phyloP scores from a whole-genome alignment of 495 filamentous ascomycete species.

The Pyrenula massariospora region DNA sequence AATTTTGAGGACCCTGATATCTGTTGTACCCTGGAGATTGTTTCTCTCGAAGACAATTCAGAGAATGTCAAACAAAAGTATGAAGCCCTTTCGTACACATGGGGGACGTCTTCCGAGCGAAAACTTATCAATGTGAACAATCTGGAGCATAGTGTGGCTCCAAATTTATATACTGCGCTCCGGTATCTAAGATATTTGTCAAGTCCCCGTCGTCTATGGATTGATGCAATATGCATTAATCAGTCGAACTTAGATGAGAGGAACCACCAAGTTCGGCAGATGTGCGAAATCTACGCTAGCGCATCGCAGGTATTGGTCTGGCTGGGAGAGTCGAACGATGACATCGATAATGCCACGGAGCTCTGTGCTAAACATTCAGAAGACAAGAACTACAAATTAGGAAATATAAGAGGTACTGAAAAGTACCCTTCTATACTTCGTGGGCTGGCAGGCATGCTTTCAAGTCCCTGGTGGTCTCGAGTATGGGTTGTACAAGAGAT shows the following conservation, averaged over 20 bases:
- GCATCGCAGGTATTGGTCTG: slow-evolving; percentile 14
- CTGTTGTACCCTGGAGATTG: background rate
- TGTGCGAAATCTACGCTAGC: slow-evolving; percentile 16
- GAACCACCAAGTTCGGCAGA: slow-evolving; percentile 16
- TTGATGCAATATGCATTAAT: slow-evolving; percentile 24
- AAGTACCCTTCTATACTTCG: background rate
- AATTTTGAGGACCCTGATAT: background rate
- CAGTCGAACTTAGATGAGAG: slow-evolving; percentile 17
- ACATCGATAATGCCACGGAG: background rate
- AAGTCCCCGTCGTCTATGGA: slow-evolving; percentile 15
- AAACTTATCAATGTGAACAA: slow-evolving; percentile 11
- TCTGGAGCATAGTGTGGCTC: slow-evolving; percentile 8
- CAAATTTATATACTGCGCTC: slow-evolving; percentile 16
- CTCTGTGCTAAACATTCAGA: background rate
- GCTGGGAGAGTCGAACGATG: slow-evolving; percentile 5
- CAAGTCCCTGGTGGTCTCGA: background rate
- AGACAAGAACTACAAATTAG: background rate
- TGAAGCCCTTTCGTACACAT: slow-evolving; percentile 26
- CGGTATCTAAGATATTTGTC: slow-evolving; percentile 12
- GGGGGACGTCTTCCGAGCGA: slow-evolving; percentile 13
- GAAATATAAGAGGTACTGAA: background rate
- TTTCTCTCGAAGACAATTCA: background rate
- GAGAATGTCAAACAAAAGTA: slow-evolving; percentile 7
- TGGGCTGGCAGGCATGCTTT: background rate
- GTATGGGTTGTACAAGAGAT: background rate